A percentile compares a stretch with the other conserved stretches of the same genome.
These are phyloP conservation scores for Diplodia seriata DNA, from an alignment of 2,329 filamentous ascomycete genomes.

Conservation along the genomic window DNA sequence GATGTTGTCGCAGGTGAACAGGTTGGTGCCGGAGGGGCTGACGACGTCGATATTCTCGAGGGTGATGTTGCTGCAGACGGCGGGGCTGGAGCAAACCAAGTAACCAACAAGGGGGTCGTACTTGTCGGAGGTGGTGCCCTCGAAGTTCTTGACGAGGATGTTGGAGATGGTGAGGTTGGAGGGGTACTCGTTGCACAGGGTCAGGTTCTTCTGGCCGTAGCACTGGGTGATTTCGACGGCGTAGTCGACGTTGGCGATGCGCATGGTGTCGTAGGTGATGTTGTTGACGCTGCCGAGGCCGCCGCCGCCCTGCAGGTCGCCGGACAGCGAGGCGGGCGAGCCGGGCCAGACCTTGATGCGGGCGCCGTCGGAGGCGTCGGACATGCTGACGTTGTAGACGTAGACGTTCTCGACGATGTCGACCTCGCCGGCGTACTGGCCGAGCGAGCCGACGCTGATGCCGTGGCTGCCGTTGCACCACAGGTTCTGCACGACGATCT, in stretches of 20 bases:
- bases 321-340: constrained; percentile 60
- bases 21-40: constrained; percentile 41
- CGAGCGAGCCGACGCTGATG: constrained; percentile 74
- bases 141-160: constrained; percentile 63
- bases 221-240: constrained; percentile 71
- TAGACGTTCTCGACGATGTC: constrained; percentile 75
- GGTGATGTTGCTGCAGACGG: constrained; percentile 60
- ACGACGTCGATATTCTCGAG: constrained; percentile 63
- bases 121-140: constrained; percentile 59
- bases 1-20: constrained; percentile 29
- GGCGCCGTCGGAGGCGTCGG: constrained; percentile 64
- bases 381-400: constrained; percentile 50
- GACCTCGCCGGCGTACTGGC: constrained; percentile 68
- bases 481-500: constrained; percentile 71
- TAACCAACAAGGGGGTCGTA: constrained; percentile 52
- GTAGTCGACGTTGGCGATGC: constrained; percentile 68
- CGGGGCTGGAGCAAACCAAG: constrained; percentile 53
- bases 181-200: constrained; percentile 66
- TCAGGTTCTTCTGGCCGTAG: constrained; percentile 68
- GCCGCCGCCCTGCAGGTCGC: constrained; percentile 70
- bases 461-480: constrained; percentile 74
- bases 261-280: constrained; percentile 70
- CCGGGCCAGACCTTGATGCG: constrained; percentile 79
- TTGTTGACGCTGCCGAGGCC: constrained; percentile 68
- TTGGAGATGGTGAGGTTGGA: constrained; percentile 63